Percentiles rank a stretch among this genome's conserved stretches.
Conservation (phyloP, 129 eudicot species). For the Artemisia tridentata region DNA sequence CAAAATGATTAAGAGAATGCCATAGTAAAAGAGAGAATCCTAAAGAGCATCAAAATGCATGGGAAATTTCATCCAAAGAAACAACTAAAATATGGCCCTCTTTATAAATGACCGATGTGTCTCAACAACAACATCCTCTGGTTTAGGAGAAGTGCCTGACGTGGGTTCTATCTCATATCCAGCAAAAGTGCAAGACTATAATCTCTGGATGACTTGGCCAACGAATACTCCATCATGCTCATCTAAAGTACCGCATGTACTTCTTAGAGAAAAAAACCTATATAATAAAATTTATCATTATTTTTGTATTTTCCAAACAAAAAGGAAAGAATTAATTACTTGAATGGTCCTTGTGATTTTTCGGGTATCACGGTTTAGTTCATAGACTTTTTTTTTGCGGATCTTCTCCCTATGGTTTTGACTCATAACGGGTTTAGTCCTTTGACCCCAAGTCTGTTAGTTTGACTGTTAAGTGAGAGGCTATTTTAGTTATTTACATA, state of each 20-base stretch:
- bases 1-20: too few relatives aligned
- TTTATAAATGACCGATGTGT: slow-evolving; percentile 13
- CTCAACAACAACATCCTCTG: slow-evolving; percentile 30
- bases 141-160: slow-evolving; percentile 39
- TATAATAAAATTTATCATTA: neutral
- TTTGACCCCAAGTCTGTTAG: too few relatives aligned
- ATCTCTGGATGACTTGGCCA: slow-evolving; percentile 46
- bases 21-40: neutral
- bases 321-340: too few relatives aligned
- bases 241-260: slow-evolving; percentile 28
- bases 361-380: too few relatives aligned
- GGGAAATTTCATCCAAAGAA: neutral
- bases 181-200: slow-evolving; percentile 53
- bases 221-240: slow-evolving; percentile 47
- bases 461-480: too few relatives aligned
- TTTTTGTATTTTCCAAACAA: neutral
- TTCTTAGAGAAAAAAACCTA: slow-evolving; percentile 9
- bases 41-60: slow-evolving; percentile 6
- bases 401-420: too few relatives aligned
- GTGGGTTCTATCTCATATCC: slow-evolving; percentile 48
- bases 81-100: slow-evolving; percentile 13
- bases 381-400: too few relatives aligned
- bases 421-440: too few relatives aligned
- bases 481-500: too few relatives aligned
- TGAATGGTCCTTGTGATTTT: too few relatives aligned